Evolutionary conservation across 345 rosid genomes (phyloP).

Genomic region (Sisymbrium irio): DNA sequence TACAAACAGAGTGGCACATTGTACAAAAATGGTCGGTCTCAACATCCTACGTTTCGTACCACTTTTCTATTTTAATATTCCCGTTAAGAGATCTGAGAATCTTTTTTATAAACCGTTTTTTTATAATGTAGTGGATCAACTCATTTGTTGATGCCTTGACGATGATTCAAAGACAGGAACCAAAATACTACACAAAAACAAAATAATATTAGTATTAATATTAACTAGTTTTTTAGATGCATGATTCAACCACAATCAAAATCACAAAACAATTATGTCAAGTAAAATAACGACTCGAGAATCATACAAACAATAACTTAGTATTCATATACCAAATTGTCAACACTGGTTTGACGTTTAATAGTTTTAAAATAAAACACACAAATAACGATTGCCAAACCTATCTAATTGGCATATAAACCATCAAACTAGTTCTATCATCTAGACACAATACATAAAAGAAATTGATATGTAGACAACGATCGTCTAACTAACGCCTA

Average conservation of each 20-base stretch:
- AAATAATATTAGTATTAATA: no score
- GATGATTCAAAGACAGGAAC: background rate
- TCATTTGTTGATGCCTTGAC: background rate
- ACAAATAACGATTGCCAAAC: background rate
- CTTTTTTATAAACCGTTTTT: background rate
- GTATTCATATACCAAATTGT: background rate
- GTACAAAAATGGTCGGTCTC: constrained; percentile 27
- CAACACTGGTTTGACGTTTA: background rate
- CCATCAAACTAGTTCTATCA: constrained; percentile 7
- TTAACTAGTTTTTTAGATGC: no score
- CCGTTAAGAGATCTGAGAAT: background rate
- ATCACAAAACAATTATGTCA: background rate
- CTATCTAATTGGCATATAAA: background rate
- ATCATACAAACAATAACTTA: background rate
- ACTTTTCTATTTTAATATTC: background rate
- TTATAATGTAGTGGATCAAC: background rate
- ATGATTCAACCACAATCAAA: background rate
- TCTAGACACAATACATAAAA: background rate
- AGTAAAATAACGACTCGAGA: background rate
- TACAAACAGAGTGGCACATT: constrained; percentile 25
- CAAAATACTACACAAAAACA: no score
- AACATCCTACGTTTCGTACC: background rate
- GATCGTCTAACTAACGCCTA: constrained; percentile 7
- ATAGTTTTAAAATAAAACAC: background rate
- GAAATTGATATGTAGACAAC: background rate